These are phyloP conservation scores for Rutstroemia sp. DNA, from an alignment of 2,329 filamentous ascomycete genomes.

Conservation along the genomic window DNA sequence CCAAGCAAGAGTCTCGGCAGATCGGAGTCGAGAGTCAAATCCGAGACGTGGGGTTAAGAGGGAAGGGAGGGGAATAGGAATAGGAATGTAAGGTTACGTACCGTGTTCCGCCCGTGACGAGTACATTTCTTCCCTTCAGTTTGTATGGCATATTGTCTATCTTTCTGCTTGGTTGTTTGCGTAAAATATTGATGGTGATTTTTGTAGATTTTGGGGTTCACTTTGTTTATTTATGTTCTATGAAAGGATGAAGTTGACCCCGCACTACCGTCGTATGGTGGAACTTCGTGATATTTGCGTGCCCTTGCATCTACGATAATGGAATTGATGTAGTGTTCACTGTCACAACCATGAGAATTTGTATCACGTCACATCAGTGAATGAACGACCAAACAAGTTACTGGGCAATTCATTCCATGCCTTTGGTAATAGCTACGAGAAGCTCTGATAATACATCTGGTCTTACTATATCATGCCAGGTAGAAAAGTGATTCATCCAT, in stretches of 20 bases:
- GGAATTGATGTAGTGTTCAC: neutral
- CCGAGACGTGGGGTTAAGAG: neutral
- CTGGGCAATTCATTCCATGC: slow-evolving; percentile 29
- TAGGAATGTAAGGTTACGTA: slow-evolving; percentile 29
- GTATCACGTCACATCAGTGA: neutral
- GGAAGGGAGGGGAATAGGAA: neutral
- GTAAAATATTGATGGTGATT: neutral
- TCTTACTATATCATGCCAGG: slow-evolving; percentile 18
- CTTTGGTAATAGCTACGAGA: slow-evolving; percentile 24
- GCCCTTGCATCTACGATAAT: neutral
- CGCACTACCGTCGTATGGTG: too few species aligned
- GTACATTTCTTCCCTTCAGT: slow-evolving; percentile 53
- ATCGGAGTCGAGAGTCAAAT: too few species aligned
- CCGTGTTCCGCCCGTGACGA: slow-evolving; percentile 58
- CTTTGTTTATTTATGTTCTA: too few species aligned
- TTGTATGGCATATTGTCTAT: slow-evolving; percentile 46
- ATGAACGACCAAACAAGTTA: slow-evolving; percentile 9
- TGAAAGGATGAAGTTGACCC: too few species aligned
- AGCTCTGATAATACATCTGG: slow-evolving; percentile 23
- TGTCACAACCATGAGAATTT: neutral
- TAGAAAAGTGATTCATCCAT: slow-evolving; percentile 1
- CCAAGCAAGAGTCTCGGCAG: too few species aligned
- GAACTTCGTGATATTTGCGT: too few species aligned
- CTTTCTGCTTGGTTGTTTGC: neutral
- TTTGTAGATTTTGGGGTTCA: neutral